Base-by-base conservation (phyloP, 31 red algal genomes). In the Endocladia muricata region DNA sequence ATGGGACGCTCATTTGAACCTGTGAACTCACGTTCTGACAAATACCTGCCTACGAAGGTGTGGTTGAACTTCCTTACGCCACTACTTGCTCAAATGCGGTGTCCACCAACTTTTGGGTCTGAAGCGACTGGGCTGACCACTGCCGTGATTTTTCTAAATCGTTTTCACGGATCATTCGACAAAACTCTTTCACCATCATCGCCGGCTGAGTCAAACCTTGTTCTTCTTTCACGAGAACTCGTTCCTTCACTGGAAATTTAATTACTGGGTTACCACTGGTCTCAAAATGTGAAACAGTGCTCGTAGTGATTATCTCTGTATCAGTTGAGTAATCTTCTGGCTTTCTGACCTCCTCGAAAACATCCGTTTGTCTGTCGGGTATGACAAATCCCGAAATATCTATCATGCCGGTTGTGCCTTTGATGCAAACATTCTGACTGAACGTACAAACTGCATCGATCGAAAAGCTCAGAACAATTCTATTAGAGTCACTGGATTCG, bases 141-240 rank as follows among this genome's bases (percentile, higher is more conserved):
- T 63, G 38, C 26, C 41, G 25, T 3, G 82, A 38, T 11, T 33
- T 36, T 37, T 76, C 72, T 5, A 59, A 40, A 47, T 77, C 72
- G 17, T 68, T 69, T 56, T 77, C 82, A 52, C 35, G 0, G 57
- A 77, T 70, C 70, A 86, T 68, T 22, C 72, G 58, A 8, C 26
- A 51, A 28, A 77, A 76, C 40, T 76, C 82, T 42, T 43, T 68
- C 6, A 86, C 29, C 82, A 86, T 86, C 43, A 48, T 77, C 7
- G 82, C 36, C 7, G 60, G 28, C 48, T 86, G 82, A 30, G 71
- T 37, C 34, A 62, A 56, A 37, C 54, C 39, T 33, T 67, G 11
- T 2, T 28, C 67, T 68, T 86, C 82, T 15, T 76, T 48, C 19
- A 86, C 72, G 28, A 56, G 34, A 25, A 76, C 40, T 0, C 9